These are phyloP conservation scores for Candida germanica DNA, from an alignment of 805 yeast species.

Conservation along the genomic window DNA sequence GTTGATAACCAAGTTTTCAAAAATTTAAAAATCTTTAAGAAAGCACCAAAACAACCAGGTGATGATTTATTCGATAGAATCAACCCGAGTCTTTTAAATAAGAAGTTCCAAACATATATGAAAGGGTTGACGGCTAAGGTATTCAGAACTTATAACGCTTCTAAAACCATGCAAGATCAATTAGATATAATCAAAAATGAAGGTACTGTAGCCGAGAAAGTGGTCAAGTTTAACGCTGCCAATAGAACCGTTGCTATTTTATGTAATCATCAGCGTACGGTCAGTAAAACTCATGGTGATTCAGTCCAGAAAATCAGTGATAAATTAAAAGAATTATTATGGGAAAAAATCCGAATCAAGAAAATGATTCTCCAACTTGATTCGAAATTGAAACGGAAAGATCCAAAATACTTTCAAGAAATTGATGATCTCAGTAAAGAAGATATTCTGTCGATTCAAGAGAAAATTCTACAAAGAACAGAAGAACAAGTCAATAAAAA, in stretches of 20 bases:
- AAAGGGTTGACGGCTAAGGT: conserved; percentile 94
- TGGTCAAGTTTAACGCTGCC: conserved; percentile 88
- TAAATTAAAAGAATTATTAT: conserved; percentile 71
- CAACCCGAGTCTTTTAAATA: conserved; percentile 78
- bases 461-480: conserved; percentile 60
- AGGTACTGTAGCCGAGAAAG: conserved; percentile 85
- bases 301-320: conserved; percentile 78
- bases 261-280: conserved; percentile 96
- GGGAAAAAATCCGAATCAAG: conserved; percentile 79
- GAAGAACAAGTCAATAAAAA: conserved; percentile 61
- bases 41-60: conserved; percentile 85
- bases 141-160: conserved; percentile 95
- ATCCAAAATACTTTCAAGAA: conserved; percentile 62
- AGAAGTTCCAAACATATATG: conserved; percentile 85
- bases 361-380: conserved; percentile 69
- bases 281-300: conserved; percentile 78
- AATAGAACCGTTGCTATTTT: conserved; percentile 92
- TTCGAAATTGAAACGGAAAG: conserved; percentile 46
- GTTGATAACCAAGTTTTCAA: conserved; percentile 92
- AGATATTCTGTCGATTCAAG: conserved; percentile 57
- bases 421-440: conserved; percentile 64
- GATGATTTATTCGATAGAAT: conserved; percentile 90
- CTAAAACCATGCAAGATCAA: conserved; percentile 95
- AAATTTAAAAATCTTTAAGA: conserved; percentile 81
- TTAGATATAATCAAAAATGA: conserved; percentile 78